Percentiles rank a stretch among this genome's conserved stretches.
Conservation (phyloP, 192 early-diverging fungal genomes). For the Coemansia sp. region DNA sequence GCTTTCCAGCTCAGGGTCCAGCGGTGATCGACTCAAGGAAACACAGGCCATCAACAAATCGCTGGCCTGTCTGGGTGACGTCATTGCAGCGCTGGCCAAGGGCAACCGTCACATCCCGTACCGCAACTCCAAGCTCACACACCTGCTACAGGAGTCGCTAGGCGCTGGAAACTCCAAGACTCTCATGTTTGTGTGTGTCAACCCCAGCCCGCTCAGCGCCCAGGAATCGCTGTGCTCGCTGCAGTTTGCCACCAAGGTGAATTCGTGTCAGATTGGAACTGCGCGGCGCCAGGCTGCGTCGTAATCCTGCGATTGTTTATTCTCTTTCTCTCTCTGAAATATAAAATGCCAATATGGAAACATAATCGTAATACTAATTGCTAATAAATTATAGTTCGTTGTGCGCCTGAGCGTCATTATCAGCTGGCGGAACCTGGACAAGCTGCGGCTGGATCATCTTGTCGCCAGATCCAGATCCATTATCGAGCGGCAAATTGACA, state of each 20-base stretch:
- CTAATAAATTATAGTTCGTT: background rate
- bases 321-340: background rate
- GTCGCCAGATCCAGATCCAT: background rate
- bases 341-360: background rate
- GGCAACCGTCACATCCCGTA: constrained; percentile 85
- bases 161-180: constrained; percentile 92
- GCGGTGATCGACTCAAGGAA: constrained; percentile 86
- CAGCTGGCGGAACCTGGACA: background rate
- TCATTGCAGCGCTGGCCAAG: constrained; percentile 81
- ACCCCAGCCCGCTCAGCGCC: constrained; percentile 75
- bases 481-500: background rate
- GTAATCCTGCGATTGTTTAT: constrained; percentile 7
- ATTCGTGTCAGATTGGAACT: constrained; percentile 85
- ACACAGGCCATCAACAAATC: constrained; percentile 97
- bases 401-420: background rate
- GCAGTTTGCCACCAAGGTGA: constrained; percentile 95
- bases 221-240: constrained; percentile 87
- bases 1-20: constrained; percentile 75
- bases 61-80: constrained; percentile 84
- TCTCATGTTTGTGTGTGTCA: constrained; percentile 98
- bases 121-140: constrained; percentile 85
- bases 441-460: background rate
- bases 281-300: constrained; percentile 57
- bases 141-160: constrained; percentile 59
- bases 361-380: background rate